Conservation (phyloP, 768 basidiomycete species). For the Agrocybe praecox region DNA sequence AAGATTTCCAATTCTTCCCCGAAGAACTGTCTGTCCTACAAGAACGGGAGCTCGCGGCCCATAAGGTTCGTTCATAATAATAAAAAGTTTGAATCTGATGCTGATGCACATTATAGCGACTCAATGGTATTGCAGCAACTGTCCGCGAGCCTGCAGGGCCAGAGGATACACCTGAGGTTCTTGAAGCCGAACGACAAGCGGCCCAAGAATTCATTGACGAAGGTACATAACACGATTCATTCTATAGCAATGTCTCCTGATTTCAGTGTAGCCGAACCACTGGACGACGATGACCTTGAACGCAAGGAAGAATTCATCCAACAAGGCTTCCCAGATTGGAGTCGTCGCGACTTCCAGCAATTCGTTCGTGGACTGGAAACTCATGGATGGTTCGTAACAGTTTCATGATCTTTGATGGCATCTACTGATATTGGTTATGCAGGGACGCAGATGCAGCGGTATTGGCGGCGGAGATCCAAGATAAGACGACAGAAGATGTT, state of each 20-base stretch:
- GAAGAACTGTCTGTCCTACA: constrained; percentile 78
- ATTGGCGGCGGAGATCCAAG: constrained; percentile 82
- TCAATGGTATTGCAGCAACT: constrained; percentile 68
- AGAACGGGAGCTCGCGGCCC: constrained; percentile 82
- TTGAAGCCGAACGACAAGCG: constrained; percentile 77
- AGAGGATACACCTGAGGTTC: constrained; percentile 80
- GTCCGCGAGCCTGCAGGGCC: constrained; percentile 66
- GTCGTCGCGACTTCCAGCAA: constrained; percentile 90
- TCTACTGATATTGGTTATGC: neutral
- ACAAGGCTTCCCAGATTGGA: constrained; percentile 90
- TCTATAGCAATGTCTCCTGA: neutral
- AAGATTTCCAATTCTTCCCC: constrained; percentile 98
- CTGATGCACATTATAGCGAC: constrained; percentile 37
- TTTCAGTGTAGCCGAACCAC: constrained; percentile 67
- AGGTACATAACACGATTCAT: constrained; percentile 42
- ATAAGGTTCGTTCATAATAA: constrained; percentile 53
- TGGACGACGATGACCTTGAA: constrained; percentile 85
- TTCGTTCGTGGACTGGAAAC: constrained; percentile 69
- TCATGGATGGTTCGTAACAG: constrained; percentile 71
- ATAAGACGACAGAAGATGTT: constrained; percentile 81
- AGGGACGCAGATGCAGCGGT: constrained; percentile 69
- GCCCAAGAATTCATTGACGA: constrained; percentile 90
- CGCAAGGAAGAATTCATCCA: constrained; percentile 78
- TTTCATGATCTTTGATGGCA: neutral
- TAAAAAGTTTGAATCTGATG: constrained; percentile 34